A percentile compares a stretch with the other conserved stretches of the same genome.
Evolutionary conservation across 495 filamentous ascomycete genomes (phyloP).

Genomic region (Penicillium egyptiacum): DNA sequence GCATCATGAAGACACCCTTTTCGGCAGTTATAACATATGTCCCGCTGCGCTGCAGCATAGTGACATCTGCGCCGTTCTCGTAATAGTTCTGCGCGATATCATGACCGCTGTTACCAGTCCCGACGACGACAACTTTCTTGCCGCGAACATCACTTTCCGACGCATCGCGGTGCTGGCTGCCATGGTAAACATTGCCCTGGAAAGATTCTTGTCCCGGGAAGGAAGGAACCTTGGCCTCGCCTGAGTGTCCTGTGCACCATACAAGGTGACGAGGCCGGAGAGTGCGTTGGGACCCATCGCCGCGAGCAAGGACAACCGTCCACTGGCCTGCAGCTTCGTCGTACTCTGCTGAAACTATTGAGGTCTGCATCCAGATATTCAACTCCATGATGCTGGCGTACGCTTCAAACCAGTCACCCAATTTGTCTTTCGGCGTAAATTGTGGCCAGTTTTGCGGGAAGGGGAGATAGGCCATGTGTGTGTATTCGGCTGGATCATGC

Average conservation of each 20-base stretch:
- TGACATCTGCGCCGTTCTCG: conserved; percentile 72
- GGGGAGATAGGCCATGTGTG: conserved; percentile 70
- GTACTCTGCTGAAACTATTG: conserved; percentile 52
- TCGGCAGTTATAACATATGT: conserved; percentile 71
- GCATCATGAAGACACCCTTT: conserved; percentile 56
- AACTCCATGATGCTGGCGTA: conserved; percentile 73
- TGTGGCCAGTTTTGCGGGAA: conserved; percentile 68
- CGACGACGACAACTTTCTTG: conserved; percentile 76
- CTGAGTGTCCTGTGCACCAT: conserved; percentile 53
- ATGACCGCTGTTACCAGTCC: conserved; percentile 79
- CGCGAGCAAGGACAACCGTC: conserved; percentile 57
- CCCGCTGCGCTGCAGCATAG: conserved; percentile 73
- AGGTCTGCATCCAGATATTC: conserved; percentile 67
- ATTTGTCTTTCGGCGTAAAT: conserved; percentile 77
- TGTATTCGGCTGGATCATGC: conserved; percentile 71
- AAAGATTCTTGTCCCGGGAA: conserved; percentile 47
- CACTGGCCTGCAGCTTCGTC: conserved; percentile 55
- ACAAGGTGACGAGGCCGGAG: conserved; percentile 48
- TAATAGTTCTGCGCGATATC: conserved; percentile 83
- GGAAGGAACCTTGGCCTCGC: conserved; percentile 46
- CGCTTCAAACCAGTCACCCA: conserved; percentile 73
- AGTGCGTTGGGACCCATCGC: conserved; percentile 39
- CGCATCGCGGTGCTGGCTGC: conserved; percentile 42
- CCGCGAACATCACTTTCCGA: conserved; percentile 42
- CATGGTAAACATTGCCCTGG: conserved; percentile 51